Evolutionary conservation across 495 filamentous ascomycete genomes (phyloP), one percentile per base, ranked within the genome.

Genomic region (Letharia columbiana): DNA sequence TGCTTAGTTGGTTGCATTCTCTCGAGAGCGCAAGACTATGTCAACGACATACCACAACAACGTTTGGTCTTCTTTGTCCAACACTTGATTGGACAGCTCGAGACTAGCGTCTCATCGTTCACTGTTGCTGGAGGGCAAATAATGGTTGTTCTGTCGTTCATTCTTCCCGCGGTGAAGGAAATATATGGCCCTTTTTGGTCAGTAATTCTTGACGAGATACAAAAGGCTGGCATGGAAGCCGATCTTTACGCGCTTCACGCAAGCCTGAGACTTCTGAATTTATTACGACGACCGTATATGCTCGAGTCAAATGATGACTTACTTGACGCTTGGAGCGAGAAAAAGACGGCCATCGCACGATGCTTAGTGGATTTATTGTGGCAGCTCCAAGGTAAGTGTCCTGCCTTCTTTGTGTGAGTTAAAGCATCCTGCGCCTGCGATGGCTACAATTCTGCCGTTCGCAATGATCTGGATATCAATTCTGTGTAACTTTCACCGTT

Each of bases 161-260:
- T 95, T 13, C 75, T 97, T 18, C 89, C 89, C 58, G 79, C 80
- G 41, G 84, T 96, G 42, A 80, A 82, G 57, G 84, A 88, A 50
- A 85, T 94, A 10, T 97, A 95, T 72, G 94, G 92, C 3, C 81
- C 86, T 3, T 90, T 94, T 71, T 98, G 94, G 94, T 80, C 86
- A 65, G 81, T 87, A 35, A 75, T 83, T 4, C 74, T 93, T 47
- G 78, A 83, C 12, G 80, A 83, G 42, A 78, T 90, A 71, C 75
- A 80, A 54, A 71, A 75, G 35, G 74, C 84, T 17, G 88, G 87
- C 83, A 18, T 56, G 1, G 76, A 74, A 40, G 77, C 78, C 13
- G 76, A 75, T 8, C 66, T 95, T 5, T 83, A 91, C 1, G 78
- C 86, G 40, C 75, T 91, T 12, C 78, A 88, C 68, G 80, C 87